Conservation (phyloP, 2,329 filamentous ascomycete species). For the Harringtonia aguacate region DNA sequence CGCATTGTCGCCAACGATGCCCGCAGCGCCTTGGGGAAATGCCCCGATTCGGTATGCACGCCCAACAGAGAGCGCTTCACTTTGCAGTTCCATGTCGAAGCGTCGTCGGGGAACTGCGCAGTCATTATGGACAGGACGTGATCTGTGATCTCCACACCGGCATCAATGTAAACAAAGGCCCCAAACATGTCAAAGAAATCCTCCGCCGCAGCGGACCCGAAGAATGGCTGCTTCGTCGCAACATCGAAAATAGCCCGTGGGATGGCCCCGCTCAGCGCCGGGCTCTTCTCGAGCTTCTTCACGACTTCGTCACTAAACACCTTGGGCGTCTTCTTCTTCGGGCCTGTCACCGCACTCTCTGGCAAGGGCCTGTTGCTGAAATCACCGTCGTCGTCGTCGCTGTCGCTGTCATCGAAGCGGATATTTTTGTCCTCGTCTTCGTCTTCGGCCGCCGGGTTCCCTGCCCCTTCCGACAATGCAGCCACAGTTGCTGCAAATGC, state of each 20-base stretch:
- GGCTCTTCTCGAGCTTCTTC: constrained; percentile 56
- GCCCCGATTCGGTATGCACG: constrained; percentile 48
- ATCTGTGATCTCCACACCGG: constrained; percentile 54
- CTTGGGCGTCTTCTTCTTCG: constrained; percentile 23
- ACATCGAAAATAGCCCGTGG: constrained; percentile 86
- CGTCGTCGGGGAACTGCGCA: constrained; percentile 45
- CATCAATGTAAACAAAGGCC: constrained; percentile 52
- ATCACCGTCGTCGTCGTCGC: constrained; percentile 38
- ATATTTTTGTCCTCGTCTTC: constrained; percentile 35
- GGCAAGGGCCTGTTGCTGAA: constrained; percentile 30
- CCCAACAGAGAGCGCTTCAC: constrained; percentile 62
- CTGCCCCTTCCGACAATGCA: constrained; percentile 32
- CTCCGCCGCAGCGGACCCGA: constrained; percentile 54
- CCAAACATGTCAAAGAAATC: constrained; percentile 74
- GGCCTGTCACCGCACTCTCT: constrained; percentile 33
- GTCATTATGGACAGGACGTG: constrained; percentile 62
- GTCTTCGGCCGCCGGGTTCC: constrained; percentile 23
- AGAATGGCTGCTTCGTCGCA: constrained; percentile 66
- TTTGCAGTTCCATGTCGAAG: constrained; percentile 58
- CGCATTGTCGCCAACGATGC: constrained; percentile 54
- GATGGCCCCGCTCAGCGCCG: constrained; percentile 85
- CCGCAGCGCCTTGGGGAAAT: constrained; percentile 63
- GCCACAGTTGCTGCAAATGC: constrained; percentile 25
- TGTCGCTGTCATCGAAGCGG: constrained; percentile 31
- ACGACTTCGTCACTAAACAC: constrained; percentile 34